Base-by-base conservation (phyloP, 2,329 filamentous ascomycete species). In the Alternaria metachromatica region DNA sequence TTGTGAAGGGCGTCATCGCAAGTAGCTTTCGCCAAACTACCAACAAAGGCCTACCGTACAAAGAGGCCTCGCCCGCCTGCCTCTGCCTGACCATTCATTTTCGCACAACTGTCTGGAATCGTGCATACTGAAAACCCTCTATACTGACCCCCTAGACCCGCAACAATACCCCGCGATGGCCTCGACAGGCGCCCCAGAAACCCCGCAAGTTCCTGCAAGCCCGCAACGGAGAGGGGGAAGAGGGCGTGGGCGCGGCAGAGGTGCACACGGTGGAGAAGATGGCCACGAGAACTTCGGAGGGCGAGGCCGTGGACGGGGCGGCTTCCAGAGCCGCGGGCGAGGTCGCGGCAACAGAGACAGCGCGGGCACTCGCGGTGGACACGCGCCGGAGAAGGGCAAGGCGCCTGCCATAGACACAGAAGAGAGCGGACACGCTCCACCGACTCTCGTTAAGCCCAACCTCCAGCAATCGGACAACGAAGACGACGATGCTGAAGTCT, bases 401-500 rank as follows among this genome's bases (percentile, higher is more conserved):
- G 72, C 63, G 26, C 70, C 72, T 15, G 58, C 55, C 30, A 56
- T 43, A 41, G 58, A 65, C 18, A 55, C 54, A 54, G 61, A 69
- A 25, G 67, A 61, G 21, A 58, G 64, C 3, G 49, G 44, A 18
- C 61, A 66, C 30, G 45, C 55, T 21, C 37, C 25, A 30, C 33
- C 58, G 23, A 25, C 51, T n/a, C 49, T 63, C 12, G 49, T 48
- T 6, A 60, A 64, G 41, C 58, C 61, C 7, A 55, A 44, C 26
- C 51, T 33, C 10, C 66, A 44, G 46, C 57, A 48, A 28, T 64
- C 51, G 12, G 61, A 70, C 45, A 68, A 70, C 49, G 76, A 54
- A 76, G 80, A 64, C 83, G 68, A 80, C 4, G 87, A 87, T 51
- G 87, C 87, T 26, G 87, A 97, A 66, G 87, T 97, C 65, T 99